Conservation (phyloP, 352 stramenopile genomes). For the Phytopythium mirpurense region DNA sequence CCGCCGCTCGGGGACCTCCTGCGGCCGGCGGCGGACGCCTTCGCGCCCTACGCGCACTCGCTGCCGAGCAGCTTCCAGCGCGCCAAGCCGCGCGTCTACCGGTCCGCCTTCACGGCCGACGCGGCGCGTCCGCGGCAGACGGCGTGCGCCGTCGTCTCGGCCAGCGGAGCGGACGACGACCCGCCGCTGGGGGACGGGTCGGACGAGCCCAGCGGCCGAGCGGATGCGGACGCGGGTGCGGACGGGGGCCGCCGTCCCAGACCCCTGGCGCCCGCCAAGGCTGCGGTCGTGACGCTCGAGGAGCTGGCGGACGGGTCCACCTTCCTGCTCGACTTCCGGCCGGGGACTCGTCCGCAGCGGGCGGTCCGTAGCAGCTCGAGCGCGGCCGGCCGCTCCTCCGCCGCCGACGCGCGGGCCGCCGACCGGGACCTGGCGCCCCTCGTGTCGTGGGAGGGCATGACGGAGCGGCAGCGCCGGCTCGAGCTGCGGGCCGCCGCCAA, state of each 20-base stretch:
- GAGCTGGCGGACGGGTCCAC: constrained; percentile 39
- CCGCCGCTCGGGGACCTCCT: neutral
- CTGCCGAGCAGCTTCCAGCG: constrained; percentile 58
- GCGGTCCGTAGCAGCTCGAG: neutral
- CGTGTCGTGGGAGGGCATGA: constrained; percentile 40
- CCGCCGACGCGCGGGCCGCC: too few species aligned
- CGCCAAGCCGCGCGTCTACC: constrained; percentile 49
- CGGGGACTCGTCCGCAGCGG: constrained; percentile 12
- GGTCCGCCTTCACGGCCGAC: constrained; percentile 21
- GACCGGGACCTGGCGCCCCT: constrained; percentile 10
- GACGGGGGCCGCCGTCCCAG: too few species aligned
- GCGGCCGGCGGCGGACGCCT: neutral
- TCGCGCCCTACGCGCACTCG: constrained; percentile 33
- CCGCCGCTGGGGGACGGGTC: too few species aligned
- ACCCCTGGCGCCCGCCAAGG: constrained; percentile 13
- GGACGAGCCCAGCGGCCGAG: too few species aligned
- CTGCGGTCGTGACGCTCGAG: constrained; percentile 39
- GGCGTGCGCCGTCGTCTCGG: constrained; percentile 33
- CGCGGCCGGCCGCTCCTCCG: neutral
- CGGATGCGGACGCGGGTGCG: too few species aligned
- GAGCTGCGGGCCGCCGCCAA: constrained; percentile 57
- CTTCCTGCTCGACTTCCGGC: constrained; percentile 38
- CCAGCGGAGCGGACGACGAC: constrained; percentile 1
- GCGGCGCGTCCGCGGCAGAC: constrained; percentile 23
- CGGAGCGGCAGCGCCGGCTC: constrained; percentile 26